Base-by-base conservation (phyloP, 2,329 filamentous ascomycete genomes). In the Fusarium haematococcum region DNA sequence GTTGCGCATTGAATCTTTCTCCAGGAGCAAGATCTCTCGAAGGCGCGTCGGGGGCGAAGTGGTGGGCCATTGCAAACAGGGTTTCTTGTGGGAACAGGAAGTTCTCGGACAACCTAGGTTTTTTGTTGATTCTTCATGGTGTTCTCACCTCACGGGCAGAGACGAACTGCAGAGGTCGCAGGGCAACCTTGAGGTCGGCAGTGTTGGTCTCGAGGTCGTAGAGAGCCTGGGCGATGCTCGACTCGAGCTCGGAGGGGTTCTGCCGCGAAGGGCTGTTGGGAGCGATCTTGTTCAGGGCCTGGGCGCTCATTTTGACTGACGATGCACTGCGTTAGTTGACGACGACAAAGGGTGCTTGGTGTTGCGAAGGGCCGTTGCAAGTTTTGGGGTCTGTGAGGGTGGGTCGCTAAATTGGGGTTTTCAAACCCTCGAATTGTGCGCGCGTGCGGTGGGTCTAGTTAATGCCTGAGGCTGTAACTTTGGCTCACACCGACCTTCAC, bases 131-230 rank as follows among this genome's bases (percentile, higher is more conserved):
- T 81, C 79, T 77, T 81, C 79, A 76, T 39, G 82, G 78, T 76
- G 66, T 85, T 92, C 95, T 95, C 93, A 99, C 97, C 96, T 99
- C 97, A 88, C 95, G 95, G 86, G 97, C 97, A 89, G 94, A 97
- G 86, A 97, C 94, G 88, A 99, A 95, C 92, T 99, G 97, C 88
- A 99, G 93, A 87, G 97, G 97, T 85, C 97, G 93, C 85, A 99
- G 93, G 81, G 95, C 93, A 84, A 91, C 91, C 94, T 96, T 97
- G 89, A 99, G 94, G 89, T 99, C 97, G 86, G 95, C 90, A 85
- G 97, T 98, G 93, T 98, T 98, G 90, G 92, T 95, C 95, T 99
- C 97, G 88, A 99, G 94, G 85, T 99, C 97, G 91, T 93, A 97
- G 79, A 99, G 94, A 89, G 97, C 97, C 88, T 93, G 94, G 86